Evolutionary conservation across 1,284 basidiomycete species (phyloP).

Genomic region (Fomes fomentarius): DNA sequence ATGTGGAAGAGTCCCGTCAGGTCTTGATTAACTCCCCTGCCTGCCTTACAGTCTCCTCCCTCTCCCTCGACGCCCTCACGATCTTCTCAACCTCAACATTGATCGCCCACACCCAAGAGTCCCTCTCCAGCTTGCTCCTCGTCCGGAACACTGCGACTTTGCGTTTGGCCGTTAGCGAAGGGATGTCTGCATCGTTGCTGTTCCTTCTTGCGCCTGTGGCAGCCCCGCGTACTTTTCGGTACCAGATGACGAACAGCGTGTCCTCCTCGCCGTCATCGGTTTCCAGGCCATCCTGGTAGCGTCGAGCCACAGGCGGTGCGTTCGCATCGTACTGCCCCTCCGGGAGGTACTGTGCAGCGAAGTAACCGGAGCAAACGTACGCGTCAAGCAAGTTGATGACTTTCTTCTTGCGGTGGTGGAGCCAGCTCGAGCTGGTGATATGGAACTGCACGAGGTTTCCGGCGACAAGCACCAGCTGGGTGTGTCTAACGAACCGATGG

Average conservation of each 20-base stretch:
- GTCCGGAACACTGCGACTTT: constrained; percentile 73
- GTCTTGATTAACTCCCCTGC: constrained; percentile 51
- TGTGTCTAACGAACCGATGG: constrained; percentile 50
- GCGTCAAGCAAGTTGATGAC: constrained; percentile 70
- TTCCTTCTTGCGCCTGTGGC: constrained; percentile 15
- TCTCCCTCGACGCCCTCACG: constrained; percentile 54
- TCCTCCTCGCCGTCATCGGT: constrained; percentile 79
- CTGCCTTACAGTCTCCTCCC: constrained; percentile 62
- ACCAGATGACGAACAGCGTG: constrained; percentile 74
- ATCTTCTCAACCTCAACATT: constrained; percentile 83
- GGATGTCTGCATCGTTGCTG: constrained; percentile 36
- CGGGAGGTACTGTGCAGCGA: constrained; percentile 69
- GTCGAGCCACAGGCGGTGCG: constrained; percentile 54
- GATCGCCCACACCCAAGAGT: constrained; percentile 88
- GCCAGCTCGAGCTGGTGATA: constrained; percentile 50
- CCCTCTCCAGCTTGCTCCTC: constrained; percentile 79
- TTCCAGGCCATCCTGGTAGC: constrained; percentile 81
- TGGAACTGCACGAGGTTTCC: constrained; percentile 69
- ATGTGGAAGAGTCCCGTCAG: neutral
- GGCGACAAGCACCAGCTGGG: constrained; percentile 68
- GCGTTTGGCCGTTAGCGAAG: constrained; percentile 62
- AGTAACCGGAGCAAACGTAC: constrained; percentile 77
- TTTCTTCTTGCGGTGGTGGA: constrained; percentile 54
- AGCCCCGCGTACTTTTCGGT: constrained; percentile 41
- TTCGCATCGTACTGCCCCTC: constrained; percentile 62